phyloP scores from a whole-genome alignment of 2,329 filamentous ascomycete genomes.

The Ascochyta pisi region DNA sequence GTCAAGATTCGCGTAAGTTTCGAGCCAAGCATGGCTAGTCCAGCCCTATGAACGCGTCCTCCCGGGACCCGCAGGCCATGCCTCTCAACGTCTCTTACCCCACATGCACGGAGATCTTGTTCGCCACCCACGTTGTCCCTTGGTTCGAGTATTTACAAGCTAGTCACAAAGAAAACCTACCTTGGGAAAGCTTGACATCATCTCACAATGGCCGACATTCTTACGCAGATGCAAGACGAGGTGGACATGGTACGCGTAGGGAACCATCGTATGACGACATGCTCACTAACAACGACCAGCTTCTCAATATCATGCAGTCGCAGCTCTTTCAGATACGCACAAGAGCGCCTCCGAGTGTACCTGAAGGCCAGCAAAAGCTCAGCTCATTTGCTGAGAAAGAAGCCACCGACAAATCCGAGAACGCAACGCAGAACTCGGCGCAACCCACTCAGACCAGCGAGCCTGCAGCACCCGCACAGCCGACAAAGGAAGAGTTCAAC shows the following conservation, averaged over 20 bases:
- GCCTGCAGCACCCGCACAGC: slow-evolving; percentile 19
- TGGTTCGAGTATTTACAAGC: no score
- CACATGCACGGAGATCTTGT: neutral
- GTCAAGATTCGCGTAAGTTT: slow-evolving; percentile 28
- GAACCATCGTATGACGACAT: neutral
- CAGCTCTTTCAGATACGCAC: slow-evolving; percentile 54
- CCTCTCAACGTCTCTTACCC: slow-evolving; percentile 5
- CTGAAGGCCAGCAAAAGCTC: slow-evolving; percentile 53
- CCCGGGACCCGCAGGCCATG: neutral
- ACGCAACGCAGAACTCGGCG: slow-evolving; percentile 20
- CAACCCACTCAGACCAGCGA: slow-evolving; percentile 22
- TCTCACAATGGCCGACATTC: slow-evolving; percentile 69
- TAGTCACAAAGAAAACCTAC: no score
- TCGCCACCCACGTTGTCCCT: neutral
- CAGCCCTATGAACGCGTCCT: slow-evolving; percentile 23
- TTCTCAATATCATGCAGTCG: slow-evolving; percentile 58
- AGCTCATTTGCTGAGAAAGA: slow-evolving; percentile 42
- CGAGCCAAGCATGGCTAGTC: slow-evolving; percentile 29
- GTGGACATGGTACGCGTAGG: slow-evolving; percentile 71
- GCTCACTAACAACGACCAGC: slow-evolving; percentile 36
- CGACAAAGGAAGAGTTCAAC: slow-evolving; percentile 60
- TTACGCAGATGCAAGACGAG: slow-evolving; percentile 85
- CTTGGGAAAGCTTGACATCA: neutral
- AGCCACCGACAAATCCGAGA: slow-evolving; percentile 31
- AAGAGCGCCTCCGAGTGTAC: slow-evolving; percentile 51